A percentile compares a stretch with the other conserved stretches of the same genome.
Evolutionary conservation across 306 rosid genomes (phyloP).

Genomic region (Ochetophila trinervis): DNA sequence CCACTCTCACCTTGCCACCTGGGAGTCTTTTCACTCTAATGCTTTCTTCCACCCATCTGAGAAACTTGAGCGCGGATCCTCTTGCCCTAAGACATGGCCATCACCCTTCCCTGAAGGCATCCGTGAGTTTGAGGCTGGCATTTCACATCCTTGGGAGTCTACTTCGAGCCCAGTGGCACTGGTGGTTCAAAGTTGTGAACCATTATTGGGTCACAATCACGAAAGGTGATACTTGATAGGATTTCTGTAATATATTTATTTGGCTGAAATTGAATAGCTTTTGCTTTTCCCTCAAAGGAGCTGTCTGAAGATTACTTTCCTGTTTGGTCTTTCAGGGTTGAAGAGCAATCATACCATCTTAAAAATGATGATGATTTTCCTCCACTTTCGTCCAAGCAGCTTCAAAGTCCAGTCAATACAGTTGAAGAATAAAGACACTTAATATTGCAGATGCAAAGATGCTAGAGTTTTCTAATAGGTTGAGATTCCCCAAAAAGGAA

Average conservation of each 20-base stretch:
- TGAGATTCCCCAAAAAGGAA: background rate
- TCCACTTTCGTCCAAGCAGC: constrained; percentile 30
- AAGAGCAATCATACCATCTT: constrained; percentile 31
- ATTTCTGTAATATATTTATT: background rate
- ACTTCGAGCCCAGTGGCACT: constrained; percentile 28
- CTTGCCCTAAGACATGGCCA: constrained; percentile 42
- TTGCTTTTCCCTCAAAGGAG: constrained; percentile 38
- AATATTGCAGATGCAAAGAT: constrained; percentile 2
- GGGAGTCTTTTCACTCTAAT: constrained; percentile 38
- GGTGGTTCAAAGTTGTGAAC: constrained; percentile 23
- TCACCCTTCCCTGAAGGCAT: constrained; percentile 33
- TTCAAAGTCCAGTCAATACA: constrained; percentile 11
- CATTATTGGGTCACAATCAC: constrained; percentile 25
- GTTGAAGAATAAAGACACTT: constrained; percentile 2
- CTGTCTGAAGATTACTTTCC: constrained; percentile 10
- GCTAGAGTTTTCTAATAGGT: background rate
- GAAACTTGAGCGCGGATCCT: constrained; percentile 46
- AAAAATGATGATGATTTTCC: constrained; percentile 44
- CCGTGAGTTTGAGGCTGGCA: constrained; percentile 31
- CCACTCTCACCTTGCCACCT: constrained; percentile 36
- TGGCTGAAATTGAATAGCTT: background rate
- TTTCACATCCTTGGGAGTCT: constrained; percentile 30
- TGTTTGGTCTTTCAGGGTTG: constrained; percentile 23
- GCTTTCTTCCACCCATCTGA: constrained; percentile 38
- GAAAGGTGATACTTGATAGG: constrained; percentile 46